These are phyloP conservation scores for Cylindricascospora bacillispora DNA, from an alignment of 1,139 yeast species.

Conservation along the genomic window DNA sequence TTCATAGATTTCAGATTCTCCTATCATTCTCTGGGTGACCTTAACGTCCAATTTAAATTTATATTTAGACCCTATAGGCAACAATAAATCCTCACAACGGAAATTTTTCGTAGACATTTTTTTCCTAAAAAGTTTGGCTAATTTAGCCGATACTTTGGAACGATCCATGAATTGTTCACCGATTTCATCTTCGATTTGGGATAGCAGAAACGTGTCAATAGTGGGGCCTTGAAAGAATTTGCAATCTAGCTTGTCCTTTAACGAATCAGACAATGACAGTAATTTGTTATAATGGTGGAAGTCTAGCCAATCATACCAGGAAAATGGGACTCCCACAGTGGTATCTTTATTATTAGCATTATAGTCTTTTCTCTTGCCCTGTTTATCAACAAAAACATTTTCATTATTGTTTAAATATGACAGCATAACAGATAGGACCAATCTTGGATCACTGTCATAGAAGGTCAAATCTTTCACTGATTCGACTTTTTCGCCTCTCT, in stretches of 20 bases:
- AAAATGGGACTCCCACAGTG: constrained; percentile 15
- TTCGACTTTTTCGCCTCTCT: constrained; percentile 6
- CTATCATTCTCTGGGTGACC: background rate
- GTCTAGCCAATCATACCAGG: constrained; percentile 23
- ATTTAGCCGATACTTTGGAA: too few relatives aligned
- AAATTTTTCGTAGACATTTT: too few relatives aligned
- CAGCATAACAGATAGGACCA: constrained; percentile 16
- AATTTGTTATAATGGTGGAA: constrained; percentile 14
- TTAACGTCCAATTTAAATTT: too few relatives aligned
- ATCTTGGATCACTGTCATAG: constrained; percentile 19
- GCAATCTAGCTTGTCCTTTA: constrained; percentile 8
- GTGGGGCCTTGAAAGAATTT: constrained; percentile 8
- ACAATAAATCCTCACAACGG: too few relatives aligned
- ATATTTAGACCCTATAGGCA: too few relatives aligned
- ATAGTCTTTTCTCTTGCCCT: constrained; percentile 2
- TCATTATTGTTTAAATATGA: constrained; percentile 5
- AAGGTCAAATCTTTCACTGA: constrained; percentile 10
- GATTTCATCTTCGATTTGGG: constrained; percentile 8
- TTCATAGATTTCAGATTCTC: background rate
- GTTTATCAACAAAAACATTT: background rate
- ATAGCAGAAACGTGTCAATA: constrained; percentile 7
- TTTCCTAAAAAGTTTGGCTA: too few relatives aligned
- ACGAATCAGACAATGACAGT: constrained; percentile 4
- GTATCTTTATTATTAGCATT: too few relatives aligned
- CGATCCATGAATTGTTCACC: constrained; percentile 8